These are phyloP conservation scores for Fraxinus nigra DNA, from an alignment of 305 asterid genomes.

Conservation along the genomic window DNA sequence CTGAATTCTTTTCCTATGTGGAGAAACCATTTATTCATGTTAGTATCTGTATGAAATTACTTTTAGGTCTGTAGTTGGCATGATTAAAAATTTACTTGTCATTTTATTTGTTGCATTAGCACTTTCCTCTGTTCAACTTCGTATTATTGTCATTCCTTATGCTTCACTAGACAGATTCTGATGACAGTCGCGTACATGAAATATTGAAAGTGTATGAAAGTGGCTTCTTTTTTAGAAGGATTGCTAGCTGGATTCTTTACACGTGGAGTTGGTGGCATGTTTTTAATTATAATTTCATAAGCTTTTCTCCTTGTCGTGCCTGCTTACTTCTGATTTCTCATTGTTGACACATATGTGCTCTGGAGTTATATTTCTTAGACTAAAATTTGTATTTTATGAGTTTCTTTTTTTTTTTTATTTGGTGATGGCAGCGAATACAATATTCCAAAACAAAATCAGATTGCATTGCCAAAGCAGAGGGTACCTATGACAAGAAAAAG, in stretches of 20 bases:
- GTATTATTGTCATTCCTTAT: neutral
- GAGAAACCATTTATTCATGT: neutral
- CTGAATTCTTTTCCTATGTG: neutral
- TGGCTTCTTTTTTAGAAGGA: neutral
- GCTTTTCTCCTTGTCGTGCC: neutral
- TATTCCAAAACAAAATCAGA: constrained; percentile 89
- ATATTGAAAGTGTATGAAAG: neutral
- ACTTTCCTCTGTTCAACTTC: neutral
- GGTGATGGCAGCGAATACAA: constrained; percentile 74
- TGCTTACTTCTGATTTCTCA: neutral
- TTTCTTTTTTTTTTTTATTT: neutral
- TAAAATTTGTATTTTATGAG: neutral
- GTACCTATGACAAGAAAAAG: constrained; percentile 94
- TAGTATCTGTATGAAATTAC: neutral
- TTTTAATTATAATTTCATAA: neutral
- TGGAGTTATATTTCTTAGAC: neutral
- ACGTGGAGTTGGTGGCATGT: neutral
- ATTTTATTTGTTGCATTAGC: neutral
- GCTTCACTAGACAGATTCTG: neutral
- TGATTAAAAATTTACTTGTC: neutral
- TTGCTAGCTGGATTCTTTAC: neutral
- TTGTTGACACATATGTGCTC: neutral
- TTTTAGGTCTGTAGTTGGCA: neutral
- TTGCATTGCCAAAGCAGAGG: constrained; percentile 96
- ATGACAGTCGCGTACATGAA: neutral